phyloP scores from a whole-genome alignment of 495 filamentous ascomycete genomes.

The Xylona heveae region DNA sequence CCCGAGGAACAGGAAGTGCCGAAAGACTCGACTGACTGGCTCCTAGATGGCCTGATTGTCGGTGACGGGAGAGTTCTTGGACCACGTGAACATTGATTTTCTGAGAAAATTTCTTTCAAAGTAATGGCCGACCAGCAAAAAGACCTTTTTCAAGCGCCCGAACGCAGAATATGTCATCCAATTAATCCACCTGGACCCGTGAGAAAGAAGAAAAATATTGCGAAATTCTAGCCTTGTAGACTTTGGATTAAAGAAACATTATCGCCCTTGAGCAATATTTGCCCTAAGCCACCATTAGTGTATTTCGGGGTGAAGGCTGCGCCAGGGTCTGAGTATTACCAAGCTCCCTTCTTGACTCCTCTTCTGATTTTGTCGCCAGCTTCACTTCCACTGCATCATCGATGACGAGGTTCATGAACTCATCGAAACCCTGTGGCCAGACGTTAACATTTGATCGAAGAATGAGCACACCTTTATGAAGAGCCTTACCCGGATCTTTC shows the following conservation, averaged over 20 bases:
- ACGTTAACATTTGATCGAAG: neutral
- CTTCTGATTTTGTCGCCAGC: conserved; percentile 57
- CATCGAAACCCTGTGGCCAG: conserved; percentile 61
- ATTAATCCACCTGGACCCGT: too few relatives aligned
- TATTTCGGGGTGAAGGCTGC: conserved; percentile 6
- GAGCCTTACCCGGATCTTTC: conserved; percentile 70
- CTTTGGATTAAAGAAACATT: conserved; percentile 91
- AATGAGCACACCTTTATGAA: neutral
- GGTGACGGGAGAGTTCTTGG: conserved; percentile 27
- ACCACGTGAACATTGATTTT: too few relatives aligned
- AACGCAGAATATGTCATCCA: too few relatives aligned
- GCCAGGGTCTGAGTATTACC: too few relatives aligned
- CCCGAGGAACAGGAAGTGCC: conserved; percentile 37
- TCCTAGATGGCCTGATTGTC: conserved; percentile 40
- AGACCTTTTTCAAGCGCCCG: too few relatives aligned
- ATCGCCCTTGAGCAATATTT: conserved; percentile 93
- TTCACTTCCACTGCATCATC: conserved; percentile 91
- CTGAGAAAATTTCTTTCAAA: too few relatives aligned
- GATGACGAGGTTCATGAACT: conserved; percentile 98
- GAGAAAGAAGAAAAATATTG: too few relatives aligned
- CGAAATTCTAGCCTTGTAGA: conserved; percentile 24
- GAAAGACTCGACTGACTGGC: conserved; percentile 41
- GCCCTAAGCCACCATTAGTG: conserved; percentile 30
- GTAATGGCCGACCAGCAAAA: too few relatives aligned
- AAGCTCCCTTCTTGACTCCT: conserved; percentile 55